These are phyloP conservation scores for Brachypodium distachyon DNA, from an alignment of 202 grass and related monocot species.

Conservation along the genomic window DNA sequence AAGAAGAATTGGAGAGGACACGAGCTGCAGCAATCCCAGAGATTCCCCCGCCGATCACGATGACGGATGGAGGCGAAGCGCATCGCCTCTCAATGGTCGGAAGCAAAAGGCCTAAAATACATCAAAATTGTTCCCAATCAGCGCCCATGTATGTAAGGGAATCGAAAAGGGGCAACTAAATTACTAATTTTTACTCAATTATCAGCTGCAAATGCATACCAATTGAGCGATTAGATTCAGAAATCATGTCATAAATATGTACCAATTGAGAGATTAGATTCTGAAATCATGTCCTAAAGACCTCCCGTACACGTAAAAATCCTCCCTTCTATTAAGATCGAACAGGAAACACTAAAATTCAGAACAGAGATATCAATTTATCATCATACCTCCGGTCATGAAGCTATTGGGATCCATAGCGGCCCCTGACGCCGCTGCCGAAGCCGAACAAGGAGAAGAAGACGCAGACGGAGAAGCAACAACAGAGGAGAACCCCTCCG, in stretches of 20 bases:
- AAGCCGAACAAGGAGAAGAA: not conserved
- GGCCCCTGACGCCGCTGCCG: not conserved
- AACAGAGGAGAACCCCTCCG: not conserved
- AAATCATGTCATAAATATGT: not conserved
- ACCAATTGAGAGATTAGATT: not conserved
- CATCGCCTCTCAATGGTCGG: constrained; percentile 45
- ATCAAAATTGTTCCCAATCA: not conserved
- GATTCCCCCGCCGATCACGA: constrained; percentile 59
- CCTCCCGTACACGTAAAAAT: not conserved
- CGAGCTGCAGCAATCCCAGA: constrained; percentile 51
- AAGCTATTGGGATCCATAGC: constrained; percentile 41
- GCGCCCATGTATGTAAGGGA: not conserved
- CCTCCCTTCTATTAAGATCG: not conserved
- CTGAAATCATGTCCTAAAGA: not conserved
- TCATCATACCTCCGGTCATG: constrained; percentile 41
- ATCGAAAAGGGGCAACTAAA: not conserved
- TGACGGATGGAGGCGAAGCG: constrained; percentile 40
- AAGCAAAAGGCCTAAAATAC: constrained; percentile 37
- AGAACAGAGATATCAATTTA: not conserved
- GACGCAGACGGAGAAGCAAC: not conserved
- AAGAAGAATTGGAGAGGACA: constrained; percentile 53
- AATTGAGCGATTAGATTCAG: not conserved
- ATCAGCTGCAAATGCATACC: not conserved
- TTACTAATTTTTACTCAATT: not conserved
- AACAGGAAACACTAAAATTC: not conserved